A percentile compares a stretch with the other conserved stretches of the same genome.
Evolutionary conservation across 2,329 filamentous ascomycete genomes (phyloP).

Genomic region (Colletotrichum orbiculare): DNA sequence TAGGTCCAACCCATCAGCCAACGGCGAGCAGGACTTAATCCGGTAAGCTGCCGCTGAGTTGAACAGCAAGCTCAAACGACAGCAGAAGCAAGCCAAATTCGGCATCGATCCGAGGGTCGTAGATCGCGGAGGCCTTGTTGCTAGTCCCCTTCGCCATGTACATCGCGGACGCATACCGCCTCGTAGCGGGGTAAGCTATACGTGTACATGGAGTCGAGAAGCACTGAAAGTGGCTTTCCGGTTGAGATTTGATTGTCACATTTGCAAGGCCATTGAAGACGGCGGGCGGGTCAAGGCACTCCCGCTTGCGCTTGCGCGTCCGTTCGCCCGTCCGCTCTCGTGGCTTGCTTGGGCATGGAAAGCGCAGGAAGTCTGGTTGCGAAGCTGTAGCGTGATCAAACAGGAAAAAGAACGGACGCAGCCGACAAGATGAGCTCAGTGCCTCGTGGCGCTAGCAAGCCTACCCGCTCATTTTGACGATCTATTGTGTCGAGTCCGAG

Average conservation of each 20-base stretch:
- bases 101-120: not conserved
- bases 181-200: no score
- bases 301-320: not conserved
- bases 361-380: not conserved
- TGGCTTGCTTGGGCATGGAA: conserved; percentile 1
- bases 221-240: no score
- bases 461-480: not conserved
- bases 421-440: conserved; percentile 22
- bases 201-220: no score
- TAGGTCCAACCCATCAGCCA: conserved; percentile 7
- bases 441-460: conserved; percentile 17
- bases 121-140: conserved; percentile 20
- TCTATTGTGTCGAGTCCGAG: conserved; percentile 22
- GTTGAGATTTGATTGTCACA: no score
- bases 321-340: conserved; percentile 15
- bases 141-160: not conserved
- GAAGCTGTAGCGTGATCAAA: no score
- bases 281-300: conserved; percentile 12
- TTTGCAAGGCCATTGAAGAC: not conserved
- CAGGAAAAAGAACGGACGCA: conserved; percentile 18
- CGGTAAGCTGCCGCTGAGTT: conserved; percentile 28
- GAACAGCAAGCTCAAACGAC: conserved; percentile 19
- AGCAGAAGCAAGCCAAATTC: conserved; percentile 17
- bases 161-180: no score
- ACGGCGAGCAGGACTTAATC: conserved; percentile 16